These are phyloP conservation scores for Lactarius vividus DNA, from an alignment of 768 basidiomycete genomes.

Conservation along the genomic window DNA sequence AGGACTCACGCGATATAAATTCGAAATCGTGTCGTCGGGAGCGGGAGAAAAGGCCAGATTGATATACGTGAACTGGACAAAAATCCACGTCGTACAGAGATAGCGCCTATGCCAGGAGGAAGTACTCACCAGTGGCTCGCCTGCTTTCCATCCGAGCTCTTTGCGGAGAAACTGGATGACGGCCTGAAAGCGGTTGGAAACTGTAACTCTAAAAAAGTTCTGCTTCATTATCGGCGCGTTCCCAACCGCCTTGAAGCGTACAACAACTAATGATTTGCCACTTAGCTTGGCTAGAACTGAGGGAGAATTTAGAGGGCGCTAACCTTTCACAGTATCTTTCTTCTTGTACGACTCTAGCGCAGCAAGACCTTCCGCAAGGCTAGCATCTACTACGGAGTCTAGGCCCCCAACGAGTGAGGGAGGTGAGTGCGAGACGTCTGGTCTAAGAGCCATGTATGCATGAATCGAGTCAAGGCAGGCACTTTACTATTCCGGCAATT, in stretches of 20 bases:
- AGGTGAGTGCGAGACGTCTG: constrained; percentile 18
- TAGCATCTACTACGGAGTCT: constrained; percentile 17
- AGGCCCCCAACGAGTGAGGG: neutral
- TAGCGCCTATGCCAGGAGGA: neutral
- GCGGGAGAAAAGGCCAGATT: constrained; percentile 75
- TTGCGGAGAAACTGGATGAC: constrained; percentile 91
- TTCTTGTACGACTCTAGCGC: constrained; percentile 87
- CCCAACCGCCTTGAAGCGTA: constrained; percentile 96
- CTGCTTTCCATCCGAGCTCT: constrained; percentile 82
- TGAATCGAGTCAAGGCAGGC: neutral
- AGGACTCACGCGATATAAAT: constrained; percentile 57
- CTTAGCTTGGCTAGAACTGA: neutral
- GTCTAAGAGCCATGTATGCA: constrained; percentile 22
- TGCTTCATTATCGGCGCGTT: constrained; percentile 99
- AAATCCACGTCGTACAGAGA: neutral
- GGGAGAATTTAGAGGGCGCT: constrained; percentile 11
- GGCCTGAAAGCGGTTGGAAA: constrained; percentile 90
- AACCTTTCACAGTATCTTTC: constrained; percentile 79
- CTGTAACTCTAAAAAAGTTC: constrained; percentile 97
- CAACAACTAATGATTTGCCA: constrained; percentile 60
- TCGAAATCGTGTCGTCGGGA: constrained; percentile 71
- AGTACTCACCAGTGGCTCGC: constrained; percentile 76
- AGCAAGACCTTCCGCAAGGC: constrained; percentile 51
- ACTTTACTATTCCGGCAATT: constrained; percentile 36
- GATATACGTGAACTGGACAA: constrained; percentile 67